Percentiles rank a stretch among this genome's conserved stretches.
These are phyloP conservation scores for Phaeosphaeria sp. DNA, from an alignment of 2,329 filamentous ascomycete genomes.

Conservation along the genomic window DNA sequence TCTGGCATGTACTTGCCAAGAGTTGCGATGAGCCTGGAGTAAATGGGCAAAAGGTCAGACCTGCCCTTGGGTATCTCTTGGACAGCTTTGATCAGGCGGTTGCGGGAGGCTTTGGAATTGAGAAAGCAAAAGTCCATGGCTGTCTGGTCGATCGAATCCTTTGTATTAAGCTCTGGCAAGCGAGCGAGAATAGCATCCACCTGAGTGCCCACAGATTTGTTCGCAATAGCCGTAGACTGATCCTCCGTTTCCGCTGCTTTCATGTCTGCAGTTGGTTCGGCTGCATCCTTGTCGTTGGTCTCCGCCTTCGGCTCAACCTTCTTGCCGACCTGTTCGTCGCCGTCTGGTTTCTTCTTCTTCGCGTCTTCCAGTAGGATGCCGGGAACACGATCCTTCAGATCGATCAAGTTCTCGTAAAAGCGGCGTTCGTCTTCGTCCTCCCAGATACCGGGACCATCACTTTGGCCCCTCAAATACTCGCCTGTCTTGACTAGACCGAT, in stretches of 20 bases:
- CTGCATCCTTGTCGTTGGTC: slow-evolving; percentile 47
- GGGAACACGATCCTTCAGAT: slow-evolving; percentile 94
- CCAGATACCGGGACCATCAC: slow-evolving; percentile 94
- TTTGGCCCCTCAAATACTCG: slow-evolving; percentile 88
- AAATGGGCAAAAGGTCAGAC: slow-evolving; percentile 86
- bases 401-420: slow-evolving; percentile 96
- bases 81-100: slow-evolving; percentile 88
- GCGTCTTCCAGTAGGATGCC: slow-evolving; percentile 90
- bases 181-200: slow-evolving; percentile 88
- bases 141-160: slow-evolving; percentile 88
- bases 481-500: slow-evolving; percentile 94
- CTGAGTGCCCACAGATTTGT: slow-evolving; percentile 96
- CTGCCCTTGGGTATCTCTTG: slow-evolving; percentile 95
- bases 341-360: slow-evolving; percentile 89
- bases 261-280: slow-evolving; percentile 50
- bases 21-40: slow-evolving; percentile 91
- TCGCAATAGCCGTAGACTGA: slow-evolving; percentile 90
- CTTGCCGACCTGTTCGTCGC: slow-evolving; percentile 82
- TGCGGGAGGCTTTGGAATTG: slow-evolving; percentile 97
- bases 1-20: slow-evolving; percentile 93
- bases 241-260: slow-evolving; percentile 73
- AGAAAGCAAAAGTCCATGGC: slow-evolving; percentile 98
- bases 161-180: slow-evolving; percentile 89
- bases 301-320: slow-evolving; percentile 62
- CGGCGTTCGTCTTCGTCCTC: slow-evolving; percentile 97